Evolutionary conservation across 495 filamentous ascomycete genomes (phyloP), one percentile per base, ranked within the genome.

Genomic region (Penicillium desertorum): DNA sequence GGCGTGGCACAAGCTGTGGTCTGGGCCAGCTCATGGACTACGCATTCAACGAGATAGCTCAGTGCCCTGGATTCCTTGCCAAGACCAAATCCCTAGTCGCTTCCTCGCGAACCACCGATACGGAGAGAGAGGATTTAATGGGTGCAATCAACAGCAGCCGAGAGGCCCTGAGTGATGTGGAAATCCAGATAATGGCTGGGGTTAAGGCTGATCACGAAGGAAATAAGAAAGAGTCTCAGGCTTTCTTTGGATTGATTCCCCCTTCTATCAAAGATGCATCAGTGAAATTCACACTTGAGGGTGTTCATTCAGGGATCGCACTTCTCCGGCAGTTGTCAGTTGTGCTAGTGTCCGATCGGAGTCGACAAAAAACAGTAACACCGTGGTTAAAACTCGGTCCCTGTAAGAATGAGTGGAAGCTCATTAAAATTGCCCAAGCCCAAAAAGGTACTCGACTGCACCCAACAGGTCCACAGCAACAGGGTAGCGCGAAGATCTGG

Each of bases 31-130:
- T 70, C 30, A 59, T 60, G 7, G 69, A 72, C 16, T 57, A 52
- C 32, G 61, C 62, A 16, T 70, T 70, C 49, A 51, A 59, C 16
- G 65, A 72, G 27, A 58, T 71, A 34, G 56, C 62, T 14, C 61
- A 53, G 4, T 66, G 64, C 32, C 66, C 68, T 12, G 68, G 68
- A 8, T 59, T 69, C 19, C 49, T 70, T 22, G 60, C 47, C 19
- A 58, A 44, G 2, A 64, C 65, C 11, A 57, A 56, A 19, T 51
- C 51, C 20, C 11, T 61, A 17, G 57, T 65, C 29, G 27, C 42
- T 9, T 52, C 47, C 20, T 12, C 50, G 2, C 39, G 14, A 19
- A 16, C 50, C 16, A 43, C 37, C 1, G 16, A 41, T n/a, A 27
- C 17, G 16, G 50, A 53, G 16, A 30, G 23, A 43, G 50, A 53